phyloP scores from a whole-genome alignment of 2,329 filamentous ascomycete genomes.

The Ceratocystis ficicola region DNA sequence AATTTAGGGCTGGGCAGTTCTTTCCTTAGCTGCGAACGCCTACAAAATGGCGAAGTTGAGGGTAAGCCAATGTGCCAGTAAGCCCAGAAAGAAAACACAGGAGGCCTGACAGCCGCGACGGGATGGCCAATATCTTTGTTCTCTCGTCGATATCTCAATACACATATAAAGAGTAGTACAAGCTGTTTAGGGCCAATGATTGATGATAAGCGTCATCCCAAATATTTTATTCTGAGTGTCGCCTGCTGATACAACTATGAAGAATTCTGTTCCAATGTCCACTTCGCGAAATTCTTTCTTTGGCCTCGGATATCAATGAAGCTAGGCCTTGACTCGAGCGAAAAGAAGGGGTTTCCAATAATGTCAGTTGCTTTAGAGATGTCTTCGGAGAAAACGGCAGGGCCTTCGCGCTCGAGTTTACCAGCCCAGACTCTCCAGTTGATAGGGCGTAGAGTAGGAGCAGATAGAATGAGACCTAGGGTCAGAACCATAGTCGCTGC shows the following conservation, averaged over 20 bases:
- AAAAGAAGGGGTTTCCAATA: constrained; percentile 64
- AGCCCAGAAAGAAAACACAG: too few species aligned
- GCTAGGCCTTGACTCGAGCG: constrained; percentile 65
- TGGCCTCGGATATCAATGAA: constrained; percentile 82
- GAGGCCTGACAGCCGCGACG: background rate
- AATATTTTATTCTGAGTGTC: background rate
- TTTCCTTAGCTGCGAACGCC: background rate
- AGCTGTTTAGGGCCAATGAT: background rate
- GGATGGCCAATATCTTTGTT: background rate
- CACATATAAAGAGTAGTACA: too few species aligned
- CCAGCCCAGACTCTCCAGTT: constrained; percentile 72
- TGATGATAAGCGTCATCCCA: background rate
- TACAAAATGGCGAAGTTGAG: background rate
- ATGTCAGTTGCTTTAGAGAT: constrained; percentile 60
- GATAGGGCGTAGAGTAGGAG: constrained; percentile 71
- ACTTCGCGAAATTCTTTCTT: constrained; percentile 65
- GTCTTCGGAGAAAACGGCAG: constrained; percentile 46
- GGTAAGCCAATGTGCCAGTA: background rate
- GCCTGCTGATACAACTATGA: background rate
- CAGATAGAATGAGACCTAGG: constrained; percentile 66
- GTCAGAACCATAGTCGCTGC: constrained; percentile 69
- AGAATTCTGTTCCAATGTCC: constrained; percentile 41
- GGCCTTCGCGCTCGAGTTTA: constrained; percentile 61
- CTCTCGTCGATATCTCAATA: background rate
- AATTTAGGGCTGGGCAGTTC: background rate